phyloP scores from a whole-genome alignment of 768 basidiomycete genomes.

The Suillus variegatus region DNA sequence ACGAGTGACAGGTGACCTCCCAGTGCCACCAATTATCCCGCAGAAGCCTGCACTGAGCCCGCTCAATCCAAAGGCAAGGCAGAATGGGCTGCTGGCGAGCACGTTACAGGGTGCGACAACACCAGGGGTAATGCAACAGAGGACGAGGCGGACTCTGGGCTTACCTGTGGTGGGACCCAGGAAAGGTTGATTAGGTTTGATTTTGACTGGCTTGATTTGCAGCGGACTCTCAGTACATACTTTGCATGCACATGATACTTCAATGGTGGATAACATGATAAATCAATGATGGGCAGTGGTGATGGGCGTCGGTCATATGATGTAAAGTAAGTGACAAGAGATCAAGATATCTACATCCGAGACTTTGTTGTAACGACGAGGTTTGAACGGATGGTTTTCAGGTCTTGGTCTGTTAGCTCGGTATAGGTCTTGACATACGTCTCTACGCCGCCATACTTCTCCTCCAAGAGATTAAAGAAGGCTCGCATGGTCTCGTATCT shows the following conservation, averaged over 20 bases:
- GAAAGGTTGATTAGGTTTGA: slow-evolving; percentile 14
- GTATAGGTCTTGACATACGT: slow-evolving; percentile 57
- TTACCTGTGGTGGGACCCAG: slow-evolving; percentile 37
- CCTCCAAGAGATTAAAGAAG: slow-evolving; percentile 59
- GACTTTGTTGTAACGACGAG: slow-evolving; percentile 42
- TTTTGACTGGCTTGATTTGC: not conserved
- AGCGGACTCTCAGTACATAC: not conserved
- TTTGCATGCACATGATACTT: slow-evolving; percentile 6
- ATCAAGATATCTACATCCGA: slow-evolving; percentile 25
- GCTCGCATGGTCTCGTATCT: slow-evolving; percentile 80
- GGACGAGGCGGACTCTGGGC: slow-evolving; percentile 44
- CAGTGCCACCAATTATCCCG: slow-evolving; percentile 29
- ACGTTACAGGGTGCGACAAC: slow-evolving; percentile 33
- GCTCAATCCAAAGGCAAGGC: slow-evolving; percentile 69
- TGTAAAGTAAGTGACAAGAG: not conserved
- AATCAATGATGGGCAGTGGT: not conserved
- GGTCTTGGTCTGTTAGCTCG: slow-evolving; percentile 64
- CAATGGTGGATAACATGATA: not conserved
- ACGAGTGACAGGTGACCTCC: slow-evolving; percentile 59
- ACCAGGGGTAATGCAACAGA: slow-evolving; percentile 32
- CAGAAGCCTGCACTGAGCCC: slow-evolving; percentile 59
- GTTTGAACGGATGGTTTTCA: slow-evolving; percentile 58
- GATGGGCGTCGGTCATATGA: not conserved
- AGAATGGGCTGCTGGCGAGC: slow-evolving; percentile 42
- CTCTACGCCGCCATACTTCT: slow-evolving; percentile 70